Conservation (phyloP, 148 eudicot genomes). For the Selenicereus undatus region DNA sequence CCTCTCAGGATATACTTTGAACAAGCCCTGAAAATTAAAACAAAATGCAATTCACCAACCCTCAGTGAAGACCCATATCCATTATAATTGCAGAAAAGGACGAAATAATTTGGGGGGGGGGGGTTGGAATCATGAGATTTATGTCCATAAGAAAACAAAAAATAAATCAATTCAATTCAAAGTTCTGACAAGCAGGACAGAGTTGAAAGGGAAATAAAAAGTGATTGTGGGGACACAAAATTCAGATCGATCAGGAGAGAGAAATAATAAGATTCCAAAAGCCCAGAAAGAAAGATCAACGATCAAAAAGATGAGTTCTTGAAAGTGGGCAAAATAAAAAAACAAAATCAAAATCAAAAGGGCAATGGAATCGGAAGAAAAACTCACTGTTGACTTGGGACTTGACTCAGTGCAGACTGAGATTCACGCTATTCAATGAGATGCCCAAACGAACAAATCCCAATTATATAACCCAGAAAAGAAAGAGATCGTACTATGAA, state of each 20-base stretch:
- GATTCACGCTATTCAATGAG: not conserved
- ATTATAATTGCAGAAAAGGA: constrained; percentile 7
- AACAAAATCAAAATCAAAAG: not conserved
- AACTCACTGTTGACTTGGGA: constrained; percentile 5
- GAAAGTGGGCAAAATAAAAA: not conserved
- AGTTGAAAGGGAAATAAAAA: not conserved
- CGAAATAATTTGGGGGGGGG: constrained; percentile 10
- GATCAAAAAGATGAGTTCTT: not conserved
- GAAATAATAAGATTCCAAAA: constrained; percentile 15
- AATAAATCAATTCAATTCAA: not conserved
- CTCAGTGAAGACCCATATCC: not conserved
- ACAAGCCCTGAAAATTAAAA: not conserved
- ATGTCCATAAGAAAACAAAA: not conserved
- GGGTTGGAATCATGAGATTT: not conserved
- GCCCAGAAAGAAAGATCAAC: not conserved
- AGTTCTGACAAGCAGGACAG: not conserved
- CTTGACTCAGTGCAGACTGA: not conserved
- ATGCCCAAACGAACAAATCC: not conserved
- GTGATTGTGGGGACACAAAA: not conserved
- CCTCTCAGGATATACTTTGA: not conserved
- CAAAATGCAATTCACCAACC: not conserved
- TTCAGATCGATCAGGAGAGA: constrained; percentile 20
- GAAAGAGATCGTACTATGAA: not conserved
- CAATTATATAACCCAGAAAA: not conserved
- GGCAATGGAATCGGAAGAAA: not conserved